Evolutionary conservation across 805 yeast species (phyloP).

Genomic region (Candida lessepsii): DNA sequence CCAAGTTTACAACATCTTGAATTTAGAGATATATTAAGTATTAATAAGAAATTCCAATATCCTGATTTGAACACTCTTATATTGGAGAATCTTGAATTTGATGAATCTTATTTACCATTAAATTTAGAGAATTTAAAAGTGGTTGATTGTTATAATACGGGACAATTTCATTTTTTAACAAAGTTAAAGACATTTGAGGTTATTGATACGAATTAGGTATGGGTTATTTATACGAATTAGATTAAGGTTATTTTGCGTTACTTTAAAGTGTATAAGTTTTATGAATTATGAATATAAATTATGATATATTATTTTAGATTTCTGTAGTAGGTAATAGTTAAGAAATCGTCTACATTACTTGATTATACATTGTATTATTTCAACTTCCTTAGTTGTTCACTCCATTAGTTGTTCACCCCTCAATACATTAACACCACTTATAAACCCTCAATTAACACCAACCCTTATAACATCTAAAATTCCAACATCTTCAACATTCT

Average conservation of each 20-base stretch:
- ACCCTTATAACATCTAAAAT: not conserved
- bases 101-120: constrained; percentile 3
- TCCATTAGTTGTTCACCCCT: too few species aligned
- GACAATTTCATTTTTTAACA: constrained; percentile 5
- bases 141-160: constrained; percentile 1
- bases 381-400: constrained; percentile 5
- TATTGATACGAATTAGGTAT: too few species aligned
- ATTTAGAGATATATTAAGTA: constrained; percentile 2
- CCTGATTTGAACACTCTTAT: constrained; percentile 1
- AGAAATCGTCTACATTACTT: not conserved
- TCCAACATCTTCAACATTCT: constrained; percentile 6
- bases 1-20: constrained; percentile 1
- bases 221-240: too few species aligned
- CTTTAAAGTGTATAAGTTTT: too few species aligned
- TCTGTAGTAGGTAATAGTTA: not conserved
- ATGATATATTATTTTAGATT: too few species aligned
- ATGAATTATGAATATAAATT: too few species aligned
- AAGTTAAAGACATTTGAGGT: constrained; percentile 3
- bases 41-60: constrained; percentile 6
- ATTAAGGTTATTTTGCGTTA: too few species aligned
- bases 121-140: constrained; percentile 1
- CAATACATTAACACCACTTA: too few species aligned
- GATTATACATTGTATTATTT: not conserved
- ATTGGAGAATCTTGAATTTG: constrained; percentile 7
- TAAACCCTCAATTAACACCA: too few species aligned